Base-by-base conservation (phyloP, 768 basidiomycete species). In the Pleurotus ostreatus region DNA sequence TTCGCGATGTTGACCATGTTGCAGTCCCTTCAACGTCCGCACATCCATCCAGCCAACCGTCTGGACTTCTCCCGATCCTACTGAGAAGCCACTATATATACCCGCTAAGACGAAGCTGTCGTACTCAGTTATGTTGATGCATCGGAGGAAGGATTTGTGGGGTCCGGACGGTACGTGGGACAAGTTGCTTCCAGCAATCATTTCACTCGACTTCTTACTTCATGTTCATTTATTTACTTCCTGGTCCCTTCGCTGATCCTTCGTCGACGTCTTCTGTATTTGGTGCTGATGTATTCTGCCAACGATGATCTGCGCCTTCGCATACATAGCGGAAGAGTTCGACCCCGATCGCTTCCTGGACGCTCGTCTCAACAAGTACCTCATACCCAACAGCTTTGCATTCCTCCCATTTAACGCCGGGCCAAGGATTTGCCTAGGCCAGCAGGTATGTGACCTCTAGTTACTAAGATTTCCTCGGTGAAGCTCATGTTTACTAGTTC, bases 341-440 rank as follows among this genome's bases (percentile, higher is more conserved):
- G 80, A 81, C 49, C 80, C 81, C 0, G 79, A 80, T 39, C 71
- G 80, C 1, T 82, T 79, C 68, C 65, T 82, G 16, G 81, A 81
- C 59, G 66, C 78, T n/a, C 68, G 80, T 13, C 55, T 79, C 11
- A 76, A 82, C 59, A 72, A 77, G 56, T 78, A 78, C 53, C 66
- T 82, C 26, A 67, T 71, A 4, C 68, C 72, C 5, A 78, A 78
- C 55, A 73, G 77, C 0, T 81, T 77, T 68, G 80, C 81, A 54
- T 83, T 82, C 63, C 65, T 80, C 7, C 76, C 75, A 8, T 77
- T 76, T 63, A 75, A 74, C 53, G 73, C 62, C 2, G 64, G 65
- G 3, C 77, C 76, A 20, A 63, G 75, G 2, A 75, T 77, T 46
- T 77, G 76, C 55, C 65, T 75, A 11, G 75, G 77, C 4, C 77